Conservation (phyloP, 1,139 yeast genomes). For the Ashbya aceris region DNA sequence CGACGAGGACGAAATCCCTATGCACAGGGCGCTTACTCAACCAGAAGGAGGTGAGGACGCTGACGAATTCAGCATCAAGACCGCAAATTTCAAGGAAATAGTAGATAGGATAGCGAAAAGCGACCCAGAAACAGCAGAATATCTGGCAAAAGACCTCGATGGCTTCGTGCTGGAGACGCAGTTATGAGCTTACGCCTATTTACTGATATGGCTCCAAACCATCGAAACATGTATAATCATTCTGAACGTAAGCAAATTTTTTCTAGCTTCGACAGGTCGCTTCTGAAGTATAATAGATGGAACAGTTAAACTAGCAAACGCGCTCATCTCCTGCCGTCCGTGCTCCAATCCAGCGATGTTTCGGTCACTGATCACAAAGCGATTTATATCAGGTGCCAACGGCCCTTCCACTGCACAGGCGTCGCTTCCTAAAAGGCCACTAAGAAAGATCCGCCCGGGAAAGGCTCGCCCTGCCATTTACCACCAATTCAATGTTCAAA, state of each 20-base stretch:
- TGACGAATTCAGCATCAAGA: slow-evolving; percentile 25
- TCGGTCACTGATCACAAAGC: slow-evolving; percentile 10
- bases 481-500: slow-evolving; percentile 76
- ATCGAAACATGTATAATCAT: too few relatives aligned
- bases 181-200: slow-evolving; percentile 8
- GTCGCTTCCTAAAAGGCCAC: slow-evolving; percentile 32
- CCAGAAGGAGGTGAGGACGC: slow-evolving; percentile 21
- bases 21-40: slow-evolving; percentile 10
- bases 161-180: slow-evolving; percentile 41
- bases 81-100: slow-evolving; percentile 33
- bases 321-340: too few relatives aligned
- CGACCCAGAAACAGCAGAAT: slow-evolving; percentile 33
- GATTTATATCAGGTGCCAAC: slow-evolving; percentile 24
- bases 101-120: slow-evolving; percentile 32
- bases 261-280: too few relatives aligned
- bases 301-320: too few relatives aligned
- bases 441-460: slow-evolving; percentile 41
- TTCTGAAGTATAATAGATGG: too few relatives aligned
- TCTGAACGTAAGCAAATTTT: too few relatives aligned
- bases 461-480: slow-evolving; percentile 89
- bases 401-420: slow-evolving; percentile 21
- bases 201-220: too few relatives aligned
- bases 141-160: slow-evolving; percentile 33
- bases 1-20: slow-evolving; percentile 16
- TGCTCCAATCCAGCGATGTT: slow-evolving; percentile 7